A percentile compares a stretch with the other conserved stretches of the same genome.
Conservation (phyloP, 2,329 filamentous ascomycete species). For the Colletotrichum sp. region DNA sequence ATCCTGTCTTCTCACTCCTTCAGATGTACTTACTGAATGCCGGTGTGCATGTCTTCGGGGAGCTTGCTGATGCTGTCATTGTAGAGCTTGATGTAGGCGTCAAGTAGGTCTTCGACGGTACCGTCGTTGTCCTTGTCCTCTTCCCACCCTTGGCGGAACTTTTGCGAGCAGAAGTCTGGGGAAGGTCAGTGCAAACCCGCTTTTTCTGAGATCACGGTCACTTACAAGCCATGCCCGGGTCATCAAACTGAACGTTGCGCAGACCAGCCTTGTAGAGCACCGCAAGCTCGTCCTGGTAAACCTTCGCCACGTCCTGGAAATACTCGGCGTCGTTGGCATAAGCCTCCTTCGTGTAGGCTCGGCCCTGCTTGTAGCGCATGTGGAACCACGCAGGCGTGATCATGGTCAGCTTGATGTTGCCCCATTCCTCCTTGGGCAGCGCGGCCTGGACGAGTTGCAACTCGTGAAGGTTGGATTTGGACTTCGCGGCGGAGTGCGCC, state of each 20-base stretch:
- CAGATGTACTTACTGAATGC: constrained; percentile 57
- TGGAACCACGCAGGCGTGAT: constrained; percentile 56
- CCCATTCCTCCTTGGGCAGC: constrained; percentile 52
- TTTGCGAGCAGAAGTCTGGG: constrained; percentile 73
- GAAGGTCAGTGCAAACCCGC: not conserved
- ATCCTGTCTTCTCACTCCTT: fast-evolving
- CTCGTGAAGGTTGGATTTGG: constrained; percentile 54
- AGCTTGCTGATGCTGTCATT: constrained; percentile 70
- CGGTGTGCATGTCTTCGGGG: constrained; percentile 74
- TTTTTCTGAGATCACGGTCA: constrained; percentile 1
- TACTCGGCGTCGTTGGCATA: constrained; percentile 50
- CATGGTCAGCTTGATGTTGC: constrained; percentile 57
- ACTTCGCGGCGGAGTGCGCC: constrained; percentile 43
- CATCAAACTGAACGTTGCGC: constrained; percentile 71
- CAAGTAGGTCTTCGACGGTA: constrained; percentile 70
- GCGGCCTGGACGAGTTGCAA: constrained; percentile 49
- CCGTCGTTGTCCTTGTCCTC: constrained; percentile 70
- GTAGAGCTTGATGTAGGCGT: constrained; percentile 78
- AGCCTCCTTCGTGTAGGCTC: constrained; percentile 27
- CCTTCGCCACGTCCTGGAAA: constrained; percentile 68
- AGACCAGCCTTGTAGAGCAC: constrained; percentile 66
- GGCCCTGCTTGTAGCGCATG: constrained; percentile 29
- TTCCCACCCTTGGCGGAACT: constrained; percentile 73
- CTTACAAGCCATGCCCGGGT: constrained; percentile 70
- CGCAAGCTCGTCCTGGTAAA: constrained; percentile 66